Evolutionary conservation across 2,329 filamentous ascomycete species (phyloP).

Genomic region (Ceratocystis ficicola): DNA sequence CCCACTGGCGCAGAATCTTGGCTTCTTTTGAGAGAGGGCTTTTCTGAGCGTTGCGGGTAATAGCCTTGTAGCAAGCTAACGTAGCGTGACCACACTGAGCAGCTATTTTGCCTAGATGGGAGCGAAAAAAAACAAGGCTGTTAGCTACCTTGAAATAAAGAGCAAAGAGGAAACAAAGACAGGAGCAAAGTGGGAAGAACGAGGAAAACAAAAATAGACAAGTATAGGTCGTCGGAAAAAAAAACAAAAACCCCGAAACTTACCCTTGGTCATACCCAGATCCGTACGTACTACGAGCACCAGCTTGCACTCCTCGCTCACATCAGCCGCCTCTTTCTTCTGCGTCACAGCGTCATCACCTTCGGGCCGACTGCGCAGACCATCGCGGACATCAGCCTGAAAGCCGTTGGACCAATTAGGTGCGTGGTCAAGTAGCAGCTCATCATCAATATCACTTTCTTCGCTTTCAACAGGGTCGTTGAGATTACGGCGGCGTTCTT

Average conservation of each 20-base stretch:
- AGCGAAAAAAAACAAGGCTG: neutral
- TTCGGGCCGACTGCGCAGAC: conserved; percentile 32
- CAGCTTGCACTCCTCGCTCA: conserved; percentile 78
- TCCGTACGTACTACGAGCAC: conserved; percentile 88
- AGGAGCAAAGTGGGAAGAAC: neutral
- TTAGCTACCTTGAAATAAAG: neutral
- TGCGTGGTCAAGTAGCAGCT: conserved; percentile 49
- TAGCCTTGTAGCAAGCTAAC: conserved; percentile 87
- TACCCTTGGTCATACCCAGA: conserved; percentile 94
- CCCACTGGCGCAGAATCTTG: conserved; percentile 68
- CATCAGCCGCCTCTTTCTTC: conserved; percentile 29
- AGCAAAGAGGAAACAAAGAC: neutral
- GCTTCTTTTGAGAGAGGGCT: conserved; percentile 43
- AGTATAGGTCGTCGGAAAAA: neutral
- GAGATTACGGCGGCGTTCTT: conserved; percentile 45
- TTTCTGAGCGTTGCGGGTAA: conserved; percentile 44
- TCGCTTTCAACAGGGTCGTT: conserved; percentile 55
- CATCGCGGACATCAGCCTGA: conserved; percentile 49
- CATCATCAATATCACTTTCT: conserved; percentile 55
- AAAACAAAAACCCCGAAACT: conserved; percentile 25
- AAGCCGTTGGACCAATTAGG: conserved; percentile 53
- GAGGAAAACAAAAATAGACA: neutral
- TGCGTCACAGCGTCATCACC: conserved; percentile 28
- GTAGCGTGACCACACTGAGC: conserved; percentile 95
- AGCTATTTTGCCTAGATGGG: conserved; percentile 71